Evolutionary conservation across 306 rosid genomes (phyloP), one percentile per base, ranked within the genome.

Genomic region (Begonia loranthoides): DNA sequence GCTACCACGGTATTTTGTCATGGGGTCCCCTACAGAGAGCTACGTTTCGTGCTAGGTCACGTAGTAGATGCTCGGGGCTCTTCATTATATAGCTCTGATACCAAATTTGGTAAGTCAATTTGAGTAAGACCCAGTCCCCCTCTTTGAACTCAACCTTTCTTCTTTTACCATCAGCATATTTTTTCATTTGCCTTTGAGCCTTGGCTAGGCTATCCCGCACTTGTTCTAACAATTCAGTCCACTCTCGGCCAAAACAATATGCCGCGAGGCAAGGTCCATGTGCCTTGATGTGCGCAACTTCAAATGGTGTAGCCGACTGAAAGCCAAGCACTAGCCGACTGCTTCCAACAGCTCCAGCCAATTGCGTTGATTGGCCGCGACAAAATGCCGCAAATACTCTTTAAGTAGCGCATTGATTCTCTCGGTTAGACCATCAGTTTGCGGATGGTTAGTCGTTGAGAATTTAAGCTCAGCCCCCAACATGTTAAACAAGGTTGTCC

Each of bases 361-460:
- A n/a, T n/a, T n/a, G n/a, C n/a, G n/a, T n/a, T n/a, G n/a, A n/a
- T n/a, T n/a, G n/a, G n/a, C n/a, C n/a, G n/a, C n/a, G n/a, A n/a
- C n/a, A n/a, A n/a, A n/a, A n/a, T n/a, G n/a, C n/a, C n/a, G n/a
- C n/a, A n/a, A n/a, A n/a, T n/a, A n/a, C n/a, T n/a, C n/a, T 45
- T 9, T 8, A 45, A 7, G 13, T 12, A 7, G 14, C 0, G 12
- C 34, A 47, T 58, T 47, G 0, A 48, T 34, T 12, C 54, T 28
- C 10, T 54, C 28, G 4, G n/a, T 54, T 9, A 38, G 33, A 1
- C 48, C 58, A 39, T 15, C 14, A 6, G 24, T 48, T 46, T 47
- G 33, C 3, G 36, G 54, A 34, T 47, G 62, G n/a, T 58, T 58
- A 15, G 62, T 24, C 0, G 62, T 58, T 0, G 46, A 58, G 10